phyloP scores from a whole-genome alignment of 306 rosid species.

The Malus fusca region DNA sequence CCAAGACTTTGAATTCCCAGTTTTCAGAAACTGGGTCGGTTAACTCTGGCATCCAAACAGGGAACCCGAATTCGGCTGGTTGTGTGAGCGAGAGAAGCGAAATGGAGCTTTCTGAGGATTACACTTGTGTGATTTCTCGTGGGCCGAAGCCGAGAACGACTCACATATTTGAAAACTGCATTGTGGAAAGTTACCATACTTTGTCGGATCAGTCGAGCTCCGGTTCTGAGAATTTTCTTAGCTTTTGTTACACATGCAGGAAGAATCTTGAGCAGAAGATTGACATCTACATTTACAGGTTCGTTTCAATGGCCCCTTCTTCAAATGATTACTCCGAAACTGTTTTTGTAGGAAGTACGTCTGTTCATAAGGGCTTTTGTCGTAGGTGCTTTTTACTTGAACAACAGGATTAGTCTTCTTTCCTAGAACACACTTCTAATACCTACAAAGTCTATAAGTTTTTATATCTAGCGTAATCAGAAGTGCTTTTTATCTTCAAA shows the following conservation, averaged over 20 bases:
- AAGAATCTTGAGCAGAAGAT: slow-evolving; percentile 61
- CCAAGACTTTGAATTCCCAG: slow-evolving; percentile 27
- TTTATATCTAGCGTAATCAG: no score
- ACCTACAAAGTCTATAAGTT: no score
- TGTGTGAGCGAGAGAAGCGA: slow-evolving; percentile 32
- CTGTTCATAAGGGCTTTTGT: neutral
- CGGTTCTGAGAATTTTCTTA: slow-evolving; percentile 45
- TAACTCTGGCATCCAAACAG: slow-evolving; percentile 22
- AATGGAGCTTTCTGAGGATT: slow-evolving; percentile 77
- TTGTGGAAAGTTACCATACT: slow-evolving; percentile 41
- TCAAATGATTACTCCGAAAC: neutral
- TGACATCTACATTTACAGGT: slow-evolving; percentile 88
- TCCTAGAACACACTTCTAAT: no score
- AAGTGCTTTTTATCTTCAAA: no score
- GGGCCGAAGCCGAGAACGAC: slow-evolving; percentile 78
- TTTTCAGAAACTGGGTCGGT: slow-evolving; percentile 16
- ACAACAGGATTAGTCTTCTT: no score
- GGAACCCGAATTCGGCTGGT: slow-evolving; percentile 11
- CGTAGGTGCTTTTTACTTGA: neutral
- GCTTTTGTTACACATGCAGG: slow-evolving; percentile 76
- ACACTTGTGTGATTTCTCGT: slow-evolving; percentile 70
- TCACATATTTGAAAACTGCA: slow-evolving; percentile 68
- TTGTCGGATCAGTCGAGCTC: slow-evolving; percentile 10
- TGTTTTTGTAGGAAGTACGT: neutral
- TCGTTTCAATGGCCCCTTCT: neutral